Evolutionary conservation across 192 early-diverging fungal genomes (phyloP).

Genomic region (Coemansia sp.): DNA sequence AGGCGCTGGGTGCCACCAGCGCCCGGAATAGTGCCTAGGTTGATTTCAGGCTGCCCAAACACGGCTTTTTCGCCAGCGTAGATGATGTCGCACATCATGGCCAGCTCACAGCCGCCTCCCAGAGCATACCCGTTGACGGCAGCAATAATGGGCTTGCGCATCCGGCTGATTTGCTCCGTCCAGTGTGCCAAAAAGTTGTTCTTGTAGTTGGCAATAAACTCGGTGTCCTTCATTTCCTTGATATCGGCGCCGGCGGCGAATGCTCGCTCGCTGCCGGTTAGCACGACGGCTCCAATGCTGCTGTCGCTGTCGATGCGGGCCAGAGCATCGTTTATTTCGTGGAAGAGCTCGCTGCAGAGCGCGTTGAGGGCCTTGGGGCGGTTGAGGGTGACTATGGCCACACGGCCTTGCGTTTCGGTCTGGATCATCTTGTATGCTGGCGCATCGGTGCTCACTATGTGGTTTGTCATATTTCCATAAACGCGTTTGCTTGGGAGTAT

Average conservation of each 20-base stretch:
- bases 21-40: conserved; percentile 94
- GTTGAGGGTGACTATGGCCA: conserved; percentile 87
- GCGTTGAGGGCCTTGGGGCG: conserved; percentile 97
- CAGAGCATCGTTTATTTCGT: conserved; percentile 88
- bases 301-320: conserved; percentile 71
- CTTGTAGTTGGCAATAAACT: conserved; percentile 86
- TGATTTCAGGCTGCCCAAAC: conserved; percentile 99
- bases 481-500: not conserved
- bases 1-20: conserved; percentile 82
- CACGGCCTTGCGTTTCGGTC: conserved; percentile 71
- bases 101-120: conserved; percentile 98
- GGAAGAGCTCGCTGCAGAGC: conserved; percentile 86
- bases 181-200: conserved; percentile 92
- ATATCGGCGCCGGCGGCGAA: conserved; percentile 99
- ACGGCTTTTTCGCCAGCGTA: conserved; percentile 96
- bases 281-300: conserved; percentile 82
- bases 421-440: conserved; percentile 55
- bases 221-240: conserved; percentile 94
- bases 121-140: conserved; percentile 98
- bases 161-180: conserved; percentile 79
- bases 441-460: conserved; percentile 31
- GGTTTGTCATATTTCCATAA: not conserved
- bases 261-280: conserved; percentile 93
- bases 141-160: conserved; percentile 95
- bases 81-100: conserved; percentile 99